phyloP scores from a whole-genome alignment of 441 rosid species.

The Pelargonium hybrid region DNA sequence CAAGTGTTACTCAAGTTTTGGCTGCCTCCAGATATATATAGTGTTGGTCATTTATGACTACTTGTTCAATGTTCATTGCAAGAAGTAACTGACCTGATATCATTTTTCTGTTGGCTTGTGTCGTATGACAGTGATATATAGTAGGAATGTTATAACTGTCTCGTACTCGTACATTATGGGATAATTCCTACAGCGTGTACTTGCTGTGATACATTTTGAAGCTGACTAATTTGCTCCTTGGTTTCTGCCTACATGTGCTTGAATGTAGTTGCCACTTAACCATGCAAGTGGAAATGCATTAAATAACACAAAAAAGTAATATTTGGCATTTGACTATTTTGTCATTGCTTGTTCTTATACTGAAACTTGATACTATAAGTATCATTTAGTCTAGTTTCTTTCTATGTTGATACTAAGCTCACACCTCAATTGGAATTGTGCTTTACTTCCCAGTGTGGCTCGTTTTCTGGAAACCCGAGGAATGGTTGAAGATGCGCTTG shows the following conservation, averaged over 20 bases:
- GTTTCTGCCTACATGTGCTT: background rate
- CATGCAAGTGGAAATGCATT: background rate
- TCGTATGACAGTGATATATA: background rate
- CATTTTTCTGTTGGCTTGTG: background rate
- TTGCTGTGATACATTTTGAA: background rate
- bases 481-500: conserved; percentile 88
- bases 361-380: background rate
- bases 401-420: conserved; percentile 11
- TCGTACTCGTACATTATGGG: background rate
- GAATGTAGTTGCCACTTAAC: conserved; percentile 1
- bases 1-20: background rate
- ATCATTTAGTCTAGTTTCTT: conserved; percentile 11
- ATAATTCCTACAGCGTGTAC: background rate
- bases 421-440: background rate
- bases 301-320: background rate
- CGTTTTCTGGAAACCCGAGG: conserved; percentile 48
- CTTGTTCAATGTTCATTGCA: background rate
- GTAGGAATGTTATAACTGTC: background rate
- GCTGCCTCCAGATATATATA: background rate
- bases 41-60: background rate
- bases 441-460: conserved; percentile 6
- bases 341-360: background rate
- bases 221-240: background rate
- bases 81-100: background rate
- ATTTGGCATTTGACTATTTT: background rate